These are phyloP conservation scores for Bassia scoparia DNA, from an alignment of 148 eudicot genomes.

Conservation along the genomic window DNA sequence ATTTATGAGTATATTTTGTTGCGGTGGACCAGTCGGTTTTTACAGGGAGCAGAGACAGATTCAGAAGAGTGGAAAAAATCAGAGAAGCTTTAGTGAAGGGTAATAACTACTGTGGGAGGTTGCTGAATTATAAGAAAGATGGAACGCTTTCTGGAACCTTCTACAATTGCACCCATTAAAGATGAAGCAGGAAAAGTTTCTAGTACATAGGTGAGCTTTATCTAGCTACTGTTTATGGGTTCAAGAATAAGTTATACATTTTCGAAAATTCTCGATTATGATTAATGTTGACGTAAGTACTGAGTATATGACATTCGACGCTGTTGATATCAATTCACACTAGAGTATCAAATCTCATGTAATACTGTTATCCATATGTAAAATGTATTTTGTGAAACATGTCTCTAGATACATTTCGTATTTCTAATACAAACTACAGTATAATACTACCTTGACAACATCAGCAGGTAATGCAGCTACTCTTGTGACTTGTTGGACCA, in stretches of 20 bases:
- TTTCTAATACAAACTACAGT: too few relatives aligned
- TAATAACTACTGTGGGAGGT: conserved; percentile 75
- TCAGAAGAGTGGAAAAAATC: conserved; percentile 78
- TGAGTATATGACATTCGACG: too few relatives aligned
- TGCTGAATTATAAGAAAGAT: conserved; percentile 94
- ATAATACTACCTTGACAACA: not conserved
- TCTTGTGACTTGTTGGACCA: not conserved
- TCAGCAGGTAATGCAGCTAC: not conserved
- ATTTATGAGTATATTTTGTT: not conserved
- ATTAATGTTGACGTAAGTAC: too few relatives aligned
- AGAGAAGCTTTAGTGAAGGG: conserved; percentile 69
- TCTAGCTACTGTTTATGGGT: not conserved
- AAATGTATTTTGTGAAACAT: too few relatives aligned
- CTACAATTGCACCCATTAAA: conserved; percentile 92
- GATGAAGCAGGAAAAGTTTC: conserved; percentile 75
- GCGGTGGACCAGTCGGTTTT: conserved; percentile 58
- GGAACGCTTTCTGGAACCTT: conserved; percentile 92
- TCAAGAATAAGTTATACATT: not conserved
- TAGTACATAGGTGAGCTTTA: conserved; percentile 66
- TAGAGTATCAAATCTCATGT: too few relatives aligned
- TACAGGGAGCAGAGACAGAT: conserved; percentile 83
- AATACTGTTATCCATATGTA: too few relatives aligned
- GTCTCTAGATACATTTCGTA: too few relatives aligned
- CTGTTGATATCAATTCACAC: not conserved
- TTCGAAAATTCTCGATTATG: too few relatives aligned